These are phyloP conservation scores for Ophiocytium majus DNA, from an alignment of 352 stramenopile genomes.

Conservation along the genomic window DNA sequence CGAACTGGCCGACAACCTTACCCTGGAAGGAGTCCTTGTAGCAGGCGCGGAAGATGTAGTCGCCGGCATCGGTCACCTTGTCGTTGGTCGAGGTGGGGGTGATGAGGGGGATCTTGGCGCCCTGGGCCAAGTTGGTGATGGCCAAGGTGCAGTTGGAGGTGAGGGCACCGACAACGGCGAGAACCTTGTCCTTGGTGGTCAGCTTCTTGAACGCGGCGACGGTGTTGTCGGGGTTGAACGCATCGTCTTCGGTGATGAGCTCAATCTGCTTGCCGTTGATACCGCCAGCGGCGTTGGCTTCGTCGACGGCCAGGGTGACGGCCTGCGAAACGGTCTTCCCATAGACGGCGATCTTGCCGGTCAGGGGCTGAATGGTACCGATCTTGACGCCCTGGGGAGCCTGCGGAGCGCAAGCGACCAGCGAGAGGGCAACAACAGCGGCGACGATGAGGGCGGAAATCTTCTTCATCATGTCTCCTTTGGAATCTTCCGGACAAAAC, in stretches of 20 bases:
- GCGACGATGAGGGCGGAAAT: no score
- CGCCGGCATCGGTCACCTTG: background rate
- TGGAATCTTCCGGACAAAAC: no score
- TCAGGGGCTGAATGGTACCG: no score
- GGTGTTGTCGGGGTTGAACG: background rate
- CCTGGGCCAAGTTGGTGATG: background rate
- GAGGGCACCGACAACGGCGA: background rate
- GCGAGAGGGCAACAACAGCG: no score
- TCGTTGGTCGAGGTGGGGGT: background rate
- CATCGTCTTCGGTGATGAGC: background rate
- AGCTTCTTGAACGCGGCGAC: background rate
- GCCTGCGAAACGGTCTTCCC: no score
- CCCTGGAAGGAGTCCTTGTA: background rate
- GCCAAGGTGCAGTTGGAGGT: background rate
- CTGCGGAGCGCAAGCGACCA: no score
- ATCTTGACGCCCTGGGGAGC: no score
- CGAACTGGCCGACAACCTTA: background rate
- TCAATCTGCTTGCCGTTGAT: slow-evolving; percentile 5
- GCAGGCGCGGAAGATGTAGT: slow-evolving; percentile 9
- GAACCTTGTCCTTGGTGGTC: background rate
- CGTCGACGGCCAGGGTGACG: background rate
- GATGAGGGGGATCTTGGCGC: background rate
- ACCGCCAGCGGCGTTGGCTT: background rate
- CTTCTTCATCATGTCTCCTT: no score
- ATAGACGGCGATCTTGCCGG: no score